Evolutionary conservation across 2,329 filamentous ascomycete species (phyloP).

Genomic region (Microthyrium microscopicum): DNA sequence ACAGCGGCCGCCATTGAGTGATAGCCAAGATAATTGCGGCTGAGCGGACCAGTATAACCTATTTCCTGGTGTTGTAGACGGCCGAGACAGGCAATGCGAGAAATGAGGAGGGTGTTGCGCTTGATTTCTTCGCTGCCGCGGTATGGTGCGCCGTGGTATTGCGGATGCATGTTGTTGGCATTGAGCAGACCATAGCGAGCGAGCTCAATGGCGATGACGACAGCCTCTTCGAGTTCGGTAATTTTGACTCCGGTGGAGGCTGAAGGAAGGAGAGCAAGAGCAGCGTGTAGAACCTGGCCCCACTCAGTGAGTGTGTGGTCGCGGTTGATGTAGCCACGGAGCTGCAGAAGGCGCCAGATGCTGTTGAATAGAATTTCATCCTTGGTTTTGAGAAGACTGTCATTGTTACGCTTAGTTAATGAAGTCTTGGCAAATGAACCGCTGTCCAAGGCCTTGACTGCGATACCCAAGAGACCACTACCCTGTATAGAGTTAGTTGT

Average conservation of each 20-base stretch:
- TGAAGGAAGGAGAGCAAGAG: conserved; percentile 39
- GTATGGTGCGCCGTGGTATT: conserved; percentile 29
- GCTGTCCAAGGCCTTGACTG: conserved; percentile 1
- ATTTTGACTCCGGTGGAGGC: conserved; percentile 23
- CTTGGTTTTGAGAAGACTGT: conserved; percentile 39
- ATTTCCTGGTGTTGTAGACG: conserved; percentile 69
- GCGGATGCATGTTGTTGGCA: conserved; percentile 35
- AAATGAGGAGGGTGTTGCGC: conserved; percentile 62
- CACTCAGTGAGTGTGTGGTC: conserved; percentile 67
- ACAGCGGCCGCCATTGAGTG: conserved; percentile 69
- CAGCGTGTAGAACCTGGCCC: conserved; percentile 63
- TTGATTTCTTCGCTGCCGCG: conserved; percentile 49
- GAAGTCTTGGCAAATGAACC: conserved; percentile 31
- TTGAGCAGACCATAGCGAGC: conserved; percentile 65
- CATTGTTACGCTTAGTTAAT: conserved; percentile 38
- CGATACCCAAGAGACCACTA: neutral
- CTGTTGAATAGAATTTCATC: conserved; percentile 59
- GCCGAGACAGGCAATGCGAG: conserved; percentile 68
- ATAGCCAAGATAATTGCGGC: conserved; percentile 75
- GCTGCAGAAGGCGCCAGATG: conserved; percentile 76
- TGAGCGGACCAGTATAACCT: conserved; percentile 87
- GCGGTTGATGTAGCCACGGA: conserved; percentile 69
- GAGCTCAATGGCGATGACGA: conserved; percentile 73
- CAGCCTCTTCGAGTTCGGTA: conserved; percentile 54
- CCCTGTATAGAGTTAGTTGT: conserved; percentile 11